A percentile compares a stretch with the other conserved stretches of the same genome.
Conservation (phyloP, 2,329 filamentous ascomycete genomes). For the Tolypocladium sp. region DNA sequence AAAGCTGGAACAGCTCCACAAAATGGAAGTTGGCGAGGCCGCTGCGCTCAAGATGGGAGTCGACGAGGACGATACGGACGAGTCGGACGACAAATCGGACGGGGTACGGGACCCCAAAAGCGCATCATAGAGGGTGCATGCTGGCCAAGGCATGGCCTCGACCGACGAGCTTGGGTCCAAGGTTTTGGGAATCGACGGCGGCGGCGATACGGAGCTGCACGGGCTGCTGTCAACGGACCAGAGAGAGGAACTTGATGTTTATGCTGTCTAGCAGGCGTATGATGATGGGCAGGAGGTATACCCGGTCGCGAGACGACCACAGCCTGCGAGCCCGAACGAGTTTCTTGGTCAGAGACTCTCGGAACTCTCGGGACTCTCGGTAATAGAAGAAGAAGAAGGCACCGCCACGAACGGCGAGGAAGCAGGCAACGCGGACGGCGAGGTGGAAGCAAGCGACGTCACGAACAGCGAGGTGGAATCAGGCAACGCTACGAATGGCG, state of each 20-base stretch:
- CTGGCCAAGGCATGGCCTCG: not conserved
- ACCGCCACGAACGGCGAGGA: not conserved
- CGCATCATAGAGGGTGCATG: conserved; percentile 21
- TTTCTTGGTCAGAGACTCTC: not conserved
- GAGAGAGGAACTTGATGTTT: not conserved
- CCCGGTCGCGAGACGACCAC: not conserved
- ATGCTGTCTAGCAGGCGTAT: not conserved
- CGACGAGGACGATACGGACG: conserved; percentile 29
- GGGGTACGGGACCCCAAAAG: conserved; percentile 12
- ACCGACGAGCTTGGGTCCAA: not conserved
- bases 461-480: not conserved
- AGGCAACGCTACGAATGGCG: not conserved
- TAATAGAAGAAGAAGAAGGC: not conserved
- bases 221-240: not conserved
- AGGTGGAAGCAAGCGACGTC: not conserved
- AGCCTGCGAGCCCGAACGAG: not conserved
- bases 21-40: conserved; percentile 52
- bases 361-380: not conserved
- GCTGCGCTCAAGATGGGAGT: conserved; percentile 35
- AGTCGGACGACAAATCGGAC: conserved; percentile 19
- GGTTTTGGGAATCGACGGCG: not conserved
- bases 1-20: conserved; percentile 43
- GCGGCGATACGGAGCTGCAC: not conserved
- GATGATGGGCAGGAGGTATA: not conserved
- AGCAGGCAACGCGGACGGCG: not conserved